These are phyloP conservation scores for Tulasnella sp. DNA, from an alignment of 768 basidiomycete genomes.

Conservation along the genomic window DNA sequence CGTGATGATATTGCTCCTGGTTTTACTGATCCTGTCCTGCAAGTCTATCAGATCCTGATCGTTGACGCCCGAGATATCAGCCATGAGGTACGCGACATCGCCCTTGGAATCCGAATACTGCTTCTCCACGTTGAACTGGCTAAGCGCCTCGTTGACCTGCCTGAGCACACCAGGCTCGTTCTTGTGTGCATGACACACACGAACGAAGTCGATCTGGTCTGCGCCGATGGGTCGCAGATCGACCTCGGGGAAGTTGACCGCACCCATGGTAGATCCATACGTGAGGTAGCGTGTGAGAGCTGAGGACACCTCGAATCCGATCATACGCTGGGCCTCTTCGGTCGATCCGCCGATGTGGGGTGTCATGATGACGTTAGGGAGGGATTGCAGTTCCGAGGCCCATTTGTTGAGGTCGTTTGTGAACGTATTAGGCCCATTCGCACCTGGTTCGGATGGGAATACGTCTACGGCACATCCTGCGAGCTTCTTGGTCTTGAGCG, in stretches of 20 bases:
- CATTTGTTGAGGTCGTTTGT: conserved; percentile 82
- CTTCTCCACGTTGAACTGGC: conserved; percentile 96
- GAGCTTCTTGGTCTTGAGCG: conserved; percentile 75
- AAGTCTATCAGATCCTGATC: conserved; percentile 65
- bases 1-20: conserved; percentile 81
- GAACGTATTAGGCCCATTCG: conserved; percentile 76
- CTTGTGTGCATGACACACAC: conserved; percentile 90
- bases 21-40: conserved; percentile 64
- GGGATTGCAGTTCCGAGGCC: conserved; percentile 57
- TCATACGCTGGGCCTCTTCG: conserved; percentile 96
- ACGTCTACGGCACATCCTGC: conserved; percentile 92
- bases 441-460: conserved; percentile 83
- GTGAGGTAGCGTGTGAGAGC: conserved; percentile 82
- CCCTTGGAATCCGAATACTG: conserved; percentile 98
- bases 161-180: conserved; percentile 93
- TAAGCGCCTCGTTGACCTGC: conserved; percentile 87
- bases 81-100: conserved; percentile 89
- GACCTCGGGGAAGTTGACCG: conserved; percentile 99
- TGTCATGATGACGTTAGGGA: conserved; percentile 90
- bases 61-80: conserved; percentile 89
- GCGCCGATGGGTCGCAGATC: conserved; percentile 85
- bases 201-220: conserved; percentile 68
- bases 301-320: conserved; percentile 86
- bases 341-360: conserved; percentile 99
- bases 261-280: conserved; percentile 80